Evolutionary conservation across 106 monocot genomes (phyloP).

Genomic region (Cymbidium sinense): DNA sequence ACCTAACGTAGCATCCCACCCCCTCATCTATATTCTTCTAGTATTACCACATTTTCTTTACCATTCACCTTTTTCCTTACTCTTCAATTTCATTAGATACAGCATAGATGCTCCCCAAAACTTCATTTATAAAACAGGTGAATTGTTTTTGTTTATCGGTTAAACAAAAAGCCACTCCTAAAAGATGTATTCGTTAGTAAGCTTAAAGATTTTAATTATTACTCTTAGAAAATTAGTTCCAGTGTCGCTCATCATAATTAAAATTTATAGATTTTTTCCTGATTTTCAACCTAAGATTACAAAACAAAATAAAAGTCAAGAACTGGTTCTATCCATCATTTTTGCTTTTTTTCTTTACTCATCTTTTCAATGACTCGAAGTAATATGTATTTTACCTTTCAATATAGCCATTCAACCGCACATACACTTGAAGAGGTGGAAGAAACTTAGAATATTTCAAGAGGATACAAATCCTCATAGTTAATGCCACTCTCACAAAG

Average conservation of each 20-base stretch:
- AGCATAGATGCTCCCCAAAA: no score
- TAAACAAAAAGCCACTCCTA: no score
- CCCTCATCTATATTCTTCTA: no score
- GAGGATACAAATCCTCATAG: not conserved
- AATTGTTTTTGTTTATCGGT: no score
- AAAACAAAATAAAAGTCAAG: not conserved
- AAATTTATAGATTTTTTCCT: not conserved
- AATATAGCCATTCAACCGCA: not conserved
- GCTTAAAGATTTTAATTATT: no score
- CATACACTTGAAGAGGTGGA: not conserved
- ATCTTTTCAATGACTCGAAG: not conserved
- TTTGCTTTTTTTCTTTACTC: not conserved
- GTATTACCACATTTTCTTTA: no score
- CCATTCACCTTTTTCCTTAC: no score
- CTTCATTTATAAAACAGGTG: no score
- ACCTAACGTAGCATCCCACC: no score
- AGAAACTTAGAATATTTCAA: not conserved
- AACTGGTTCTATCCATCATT: not conserved
- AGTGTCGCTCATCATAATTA: not conserved
- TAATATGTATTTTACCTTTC: not conserved
- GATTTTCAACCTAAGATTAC: not conserved
- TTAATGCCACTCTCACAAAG: not conserved
- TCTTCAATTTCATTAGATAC: no score
- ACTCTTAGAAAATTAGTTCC: no score
- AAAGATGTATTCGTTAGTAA: no score